Percentiles rank a stretch among this genome's conserved stretches.
Conservation (phyloP, 2,329 filamentous ascomycete species). For the Stagonosporopsis rhizophila region DNA sequence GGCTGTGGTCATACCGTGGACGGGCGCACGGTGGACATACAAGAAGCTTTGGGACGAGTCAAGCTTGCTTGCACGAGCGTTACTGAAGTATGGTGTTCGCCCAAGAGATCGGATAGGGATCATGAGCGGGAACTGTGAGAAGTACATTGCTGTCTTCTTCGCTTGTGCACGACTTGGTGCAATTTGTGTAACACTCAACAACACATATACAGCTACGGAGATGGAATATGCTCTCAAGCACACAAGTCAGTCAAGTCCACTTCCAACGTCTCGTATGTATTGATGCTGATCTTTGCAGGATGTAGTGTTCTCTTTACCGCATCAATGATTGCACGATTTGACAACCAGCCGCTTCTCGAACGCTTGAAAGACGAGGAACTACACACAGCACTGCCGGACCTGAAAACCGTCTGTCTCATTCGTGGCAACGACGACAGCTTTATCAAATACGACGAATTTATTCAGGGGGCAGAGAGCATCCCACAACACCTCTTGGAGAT, state of each 20-base stretch:
- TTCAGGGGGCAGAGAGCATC: slow-evolving; percentile 46
- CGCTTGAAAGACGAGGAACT: slow-evolving; percentile 34
- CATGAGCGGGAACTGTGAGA: slow-evolving; percentile 70
- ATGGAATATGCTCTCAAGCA: slow-evolving; percentile 75
- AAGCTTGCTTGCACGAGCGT: slow-evolving; percentile 49
- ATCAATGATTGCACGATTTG: slow-evolving; percentile 69
- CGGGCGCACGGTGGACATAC: slow-evolving; percentile 74
- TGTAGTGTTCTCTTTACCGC: slow-evolving; percentile 79
- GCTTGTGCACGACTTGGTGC: slow-evolving; percentile 63
- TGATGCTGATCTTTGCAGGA: slow-evolving; percentile 52
- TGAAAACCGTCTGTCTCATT: slow-evolving; percentile 43
- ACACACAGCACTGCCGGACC: slow-evolving; percentile 30
- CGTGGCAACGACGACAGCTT: slow-evolving; percentile 56
- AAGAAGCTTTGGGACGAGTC: slow-evolving; percentile 50
- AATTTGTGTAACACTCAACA: slow-evolving; percentile 77
- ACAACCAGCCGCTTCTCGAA: slow-evolving; percentile 66
- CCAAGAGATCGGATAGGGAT: slow-evolving; percentile 75
- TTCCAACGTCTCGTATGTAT: not conserved
- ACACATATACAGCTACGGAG: slow-evolving; percentile 79
- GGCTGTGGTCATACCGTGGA: slow-evolving; percentile 78
- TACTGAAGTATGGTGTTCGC: slow-evolving; percentile 71
- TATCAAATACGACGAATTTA: slow-evolving; percentile 65
- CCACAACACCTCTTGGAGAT: slow-evolving; percentile 46
- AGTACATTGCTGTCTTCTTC: slow-evolving; percentile 72
- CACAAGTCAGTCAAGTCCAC: slow-evolving; percentile 60